Conservation (phyloP, 768 basidiomycete species). For the Erythrobasidium yunnanense region DNA sequence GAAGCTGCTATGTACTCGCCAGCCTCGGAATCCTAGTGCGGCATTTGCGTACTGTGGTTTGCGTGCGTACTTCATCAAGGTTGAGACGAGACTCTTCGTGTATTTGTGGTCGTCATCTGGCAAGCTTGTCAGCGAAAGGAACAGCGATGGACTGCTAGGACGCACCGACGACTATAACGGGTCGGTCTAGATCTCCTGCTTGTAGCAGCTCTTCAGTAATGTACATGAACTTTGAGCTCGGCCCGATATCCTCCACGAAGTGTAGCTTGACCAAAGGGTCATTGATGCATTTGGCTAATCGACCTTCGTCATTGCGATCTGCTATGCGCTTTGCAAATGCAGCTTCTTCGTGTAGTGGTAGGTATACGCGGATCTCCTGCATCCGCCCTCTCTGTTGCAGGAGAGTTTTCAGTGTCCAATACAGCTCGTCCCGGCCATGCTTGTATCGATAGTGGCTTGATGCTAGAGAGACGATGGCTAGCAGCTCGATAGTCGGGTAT, state of each 20-base stretch:
- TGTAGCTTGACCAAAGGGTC: background rate
- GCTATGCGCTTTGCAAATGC: background rate
- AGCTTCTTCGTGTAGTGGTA: background rate
- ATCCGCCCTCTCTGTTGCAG: background rate
- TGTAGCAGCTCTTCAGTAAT: background rate
- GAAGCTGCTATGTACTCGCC: constrained; percentile 19
- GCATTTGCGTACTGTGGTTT: background rate
- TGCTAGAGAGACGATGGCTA: background rate
- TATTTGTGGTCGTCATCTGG: constrained; percentile 32
- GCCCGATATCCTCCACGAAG: constrained; percentile 21
- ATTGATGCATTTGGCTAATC: background rate
- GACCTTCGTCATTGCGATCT: background rate
- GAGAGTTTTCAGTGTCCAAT: background rate
- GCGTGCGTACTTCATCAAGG: background rate
- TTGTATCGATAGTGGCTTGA: background rate
- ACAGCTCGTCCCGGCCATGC: background rate
- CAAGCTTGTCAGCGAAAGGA: background rate
- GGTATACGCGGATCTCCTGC: background rate
- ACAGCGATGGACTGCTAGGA: background rate
- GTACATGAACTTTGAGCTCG: constrained; percentile 22
- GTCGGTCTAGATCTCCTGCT: background rate
- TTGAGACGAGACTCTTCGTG: constrained; percentile 5
- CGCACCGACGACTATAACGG: constrained; percentile 6
- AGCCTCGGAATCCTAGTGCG: constrained; percentile 25
- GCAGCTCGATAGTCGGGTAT: background rate